These are phyloP conservation scores for Populus deltoides DNA, from an alignment of 345 rosid species.

Conservation along the genomic window DNA sequence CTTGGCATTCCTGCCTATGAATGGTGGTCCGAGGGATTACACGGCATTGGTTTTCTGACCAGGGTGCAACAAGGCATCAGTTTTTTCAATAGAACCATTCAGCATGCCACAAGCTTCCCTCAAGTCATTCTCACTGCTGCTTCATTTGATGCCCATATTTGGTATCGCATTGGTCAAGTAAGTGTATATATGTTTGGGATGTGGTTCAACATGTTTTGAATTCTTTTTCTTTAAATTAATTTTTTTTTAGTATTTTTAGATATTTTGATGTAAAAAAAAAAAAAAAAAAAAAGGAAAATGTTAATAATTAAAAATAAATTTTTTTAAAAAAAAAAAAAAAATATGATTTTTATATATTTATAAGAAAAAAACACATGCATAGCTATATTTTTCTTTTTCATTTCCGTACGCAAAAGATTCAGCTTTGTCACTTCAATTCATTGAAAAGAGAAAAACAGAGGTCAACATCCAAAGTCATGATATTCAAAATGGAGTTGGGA, in stretches of 20 bases:
- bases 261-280: too few species aligned
- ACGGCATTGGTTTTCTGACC: conserved; percentile 51
- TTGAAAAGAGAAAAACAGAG: not conserved
- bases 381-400: not conserved
- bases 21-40: conserved; percentile 97
- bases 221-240: too few species aligned
- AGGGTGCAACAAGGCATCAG: conserved; percentile 59
- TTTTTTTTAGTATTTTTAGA: too few species aligned
- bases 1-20: conserved; percentile 72
- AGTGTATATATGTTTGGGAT: not conserved
- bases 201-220: too few species aligned
- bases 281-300: too few species aligned
- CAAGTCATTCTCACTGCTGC: conserved; percentile 80
- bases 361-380: too few species aligned
- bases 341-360: too few species aligned
- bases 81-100: conserved; percentile 58
- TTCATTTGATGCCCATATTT: conserved; percentile 56
- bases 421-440: not conserved
- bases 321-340: too few species aligned
- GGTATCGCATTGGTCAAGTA: conserved; percentile 90
- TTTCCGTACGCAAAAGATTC: not conserved
- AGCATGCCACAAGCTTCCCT: conserved; percentile 81
- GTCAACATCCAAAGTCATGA: not conserved
- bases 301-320: too few species aligned
- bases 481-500: too few species aligned